Conservation (phyloP, 805 yeast species). For the Yamadazyma insecticola region DNA sequence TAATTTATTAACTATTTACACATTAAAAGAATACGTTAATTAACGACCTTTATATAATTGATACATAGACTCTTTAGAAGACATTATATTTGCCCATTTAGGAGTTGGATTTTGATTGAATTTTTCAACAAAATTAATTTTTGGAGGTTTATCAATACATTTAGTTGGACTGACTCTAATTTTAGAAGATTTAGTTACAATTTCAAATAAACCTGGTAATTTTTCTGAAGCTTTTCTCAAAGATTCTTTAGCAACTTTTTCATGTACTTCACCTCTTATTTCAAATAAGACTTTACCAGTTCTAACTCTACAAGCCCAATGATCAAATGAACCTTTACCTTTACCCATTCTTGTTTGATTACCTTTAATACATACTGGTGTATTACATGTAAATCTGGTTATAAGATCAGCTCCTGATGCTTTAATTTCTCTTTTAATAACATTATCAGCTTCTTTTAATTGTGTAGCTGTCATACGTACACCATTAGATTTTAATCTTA, state of each 20-base stretch:
- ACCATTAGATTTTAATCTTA: conserved; percentile 87
- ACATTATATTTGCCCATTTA: conserved; percentile 52
- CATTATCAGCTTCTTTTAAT: conserved; percentile 84
- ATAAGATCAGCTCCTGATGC: conserved; percentile 70
- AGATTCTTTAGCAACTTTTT: conserved; percentile 84
- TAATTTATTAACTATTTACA: background rate
- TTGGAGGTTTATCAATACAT: conserved; percentile 44
- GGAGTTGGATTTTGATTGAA: conserved; percentile 60
- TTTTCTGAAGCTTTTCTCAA: conserved; percentile 86
- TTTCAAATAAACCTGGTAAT: conserved; percentile 89
- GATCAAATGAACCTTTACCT: conserved; percentile 96
- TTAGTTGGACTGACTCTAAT: conserved; percentile 69
- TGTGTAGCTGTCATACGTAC: conserved; percentile 81
- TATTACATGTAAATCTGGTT: conserved; percentile 77
- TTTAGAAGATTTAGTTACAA: conserved; percentile 58
- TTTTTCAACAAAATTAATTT: conserved; percentile 51
- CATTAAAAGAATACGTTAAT: conserved; percentile 1
- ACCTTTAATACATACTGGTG: conserved; percentile 94
- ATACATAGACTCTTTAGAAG: conserved; percentile 48
- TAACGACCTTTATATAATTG: conserved; percentile 61
- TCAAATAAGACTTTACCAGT: conserved; percentile 93
- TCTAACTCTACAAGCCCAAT: conserved; percentile 95
- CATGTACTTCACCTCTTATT: conserved; percentile 77
- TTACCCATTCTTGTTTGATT: conserved; percentile 99
- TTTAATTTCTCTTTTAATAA: conserved; percentile 78